Evolutionary conservation across 2,329 filamentous ascomycete species (phyloP), one percentile per base, ranked within the genome.

Genomic region (Trichoderma guizhouense): DNA sequence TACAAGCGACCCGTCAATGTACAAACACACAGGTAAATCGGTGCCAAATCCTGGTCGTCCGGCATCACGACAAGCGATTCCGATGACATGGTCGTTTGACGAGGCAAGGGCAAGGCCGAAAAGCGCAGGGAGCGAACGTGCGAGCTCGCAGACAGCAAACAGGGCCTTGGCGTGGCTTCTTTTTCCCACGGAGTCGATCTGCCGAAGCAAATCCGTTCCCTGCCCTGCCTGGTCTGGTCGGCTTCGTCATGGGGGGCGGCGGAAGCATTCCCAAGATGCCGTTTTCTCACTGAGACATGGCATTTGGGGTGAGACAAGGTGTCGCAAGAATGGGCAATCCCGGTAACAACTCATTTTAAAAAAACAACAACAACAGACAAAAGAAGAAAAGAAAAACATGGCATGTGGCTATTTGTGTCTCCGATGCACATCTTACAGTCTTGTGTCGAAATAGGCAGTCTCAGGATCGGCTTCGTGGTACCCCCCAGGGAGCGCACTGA

Each of bases 161-260:
- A 61, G 30, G 57, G 67, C 67, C 67, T 69, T 62, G 67, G 66
- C 66, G 32, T 51, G 28, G 39, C 34, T 18, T 47, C 14, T 28
- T 11, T 11, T 47, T 39, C 14, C 21, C 34, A 58, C 64, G 53
- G 32, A 39, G 14, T 26, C 57, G 66, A 69, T 69, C 64, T 69
- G 53, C 66, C 36, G 67, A 47, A 24, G 55, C 39, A 62, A 69
- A 53, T 21, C 43, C 43, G 43, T 47, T 47, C 43, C n/a, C 43
- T 51, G 43, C 43, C n/a, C 6, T 9, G 43, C 9, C n/a, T 43
- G 6, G 14, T 43, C 36, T 7, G 39, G 39, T 28, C 28, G 28
- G 39, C 39, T 47, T 47, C 18, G 43, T 47, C 43, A 47, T 47
- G 39, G 39, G 39, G 43, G 28, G 28, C 47, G 47, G 47, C 47